A percentile compares a stretch with the other conserved stretches of the same genome.
These are phyloP conservation scores for Pseudonitzschia pungens DNA, from an alignment of 108 stramenopile species.

Conservation along the genomic window DNA sequence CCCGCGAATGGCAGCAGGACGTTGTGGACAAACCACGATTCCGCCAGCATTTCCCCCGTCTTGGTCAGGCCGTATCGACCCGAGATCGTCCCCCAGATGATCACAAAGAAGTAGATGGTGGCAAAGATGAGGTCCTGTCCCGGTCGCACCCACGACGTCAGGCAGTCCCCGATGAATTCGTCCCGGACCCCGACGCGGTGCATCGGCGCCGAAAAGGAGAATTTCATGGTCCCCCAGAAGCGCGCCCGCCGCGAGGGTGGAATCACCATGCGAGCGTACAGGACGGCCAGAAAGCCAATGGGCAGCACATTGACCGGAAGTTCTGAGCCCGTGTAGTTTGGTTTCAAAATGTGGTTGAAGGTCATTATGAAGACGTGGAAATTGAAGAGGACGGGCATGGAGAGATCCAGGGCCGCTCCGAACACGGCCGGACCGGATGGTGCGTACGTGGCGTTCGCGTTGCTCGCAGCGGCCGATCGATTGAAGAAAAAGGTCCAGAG, in stretches of 20 bases:
- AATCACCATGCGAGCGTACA: conserved; percentile 66
- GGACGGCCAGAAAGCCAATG: conserved; percentile 72
- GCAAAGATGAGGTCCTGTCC: conserved; percentile 80
- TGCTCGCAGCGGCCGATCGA: conserved; percentile 35
- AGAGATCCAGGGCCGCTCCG: conserved; percentile 80
- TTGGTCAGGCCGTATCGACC: conserved; percentile 58
- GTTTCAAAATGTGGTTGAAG: conserved; percentile 53
- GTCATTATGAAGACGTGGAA: conserved; percentile 85
- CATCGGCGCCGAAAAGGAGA: conserved; percentile 64
- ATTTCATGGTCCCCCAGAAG: conserved; percentile 78
- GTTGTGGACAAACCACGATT: conserved; percentile 77
- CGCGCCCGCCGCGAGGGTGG: conserved; percentile 65
- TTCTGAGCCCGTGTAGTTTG: conserved; percentile 29
- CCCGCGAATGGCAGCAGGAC: conserved; percentile 70
- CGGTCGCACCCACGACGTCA: conserved; percentile 80
- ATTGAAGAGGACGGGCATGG: conserved; percentile 85
- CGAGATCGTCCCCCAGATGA: conserved; percentile 62
- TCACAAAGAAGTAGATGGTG: conserved; percentile 67
- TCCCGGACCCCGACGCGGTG: conserved; percentile 71
- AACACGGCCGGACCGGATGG: conserved; percentile 82
- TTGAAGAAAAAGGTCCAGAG: conserved; percentile 53
- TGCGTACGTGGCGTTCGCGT: conserved; percentile 63
- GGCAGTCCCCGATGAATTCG: conserved; percentile 76
- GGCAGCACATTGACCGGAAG: conserved; percentile 75
- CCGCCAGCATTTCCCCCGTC: conserved; percentile 53